Conservation (phyloP, 306 rosid genomes). For the Senna tora region DNA sequence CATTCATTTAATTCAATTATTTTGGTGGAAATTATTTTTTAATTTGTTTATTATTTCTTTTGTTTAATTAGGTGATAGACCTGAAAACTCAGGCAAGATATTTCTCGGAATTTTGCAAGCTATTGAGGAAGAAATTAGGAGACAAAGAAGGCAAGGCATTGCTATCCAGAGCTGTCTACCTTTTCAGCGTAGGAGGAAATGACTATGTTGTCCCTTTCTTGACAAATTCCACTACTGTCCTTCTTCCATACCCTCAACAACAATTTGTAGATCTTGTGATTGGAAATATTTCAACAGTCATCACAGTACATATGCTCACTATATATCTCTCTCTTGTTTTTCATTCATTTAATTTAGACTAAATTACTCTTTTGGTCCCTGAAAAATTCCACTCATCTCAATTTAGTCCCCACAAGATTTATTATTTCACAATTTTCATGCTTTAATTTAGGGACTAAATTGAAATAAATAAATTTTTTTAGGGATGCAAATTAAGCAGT, state of each 20-base stretch:
- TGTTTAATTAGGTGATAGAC: conserved; percentile 53
- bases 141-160: background rate
- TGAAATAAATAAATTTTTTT: no score
- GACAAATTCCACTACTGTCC: background rate
- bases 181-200: conserved; percentile 41
- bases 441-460: no score
- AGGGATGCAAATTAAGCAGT: no score
- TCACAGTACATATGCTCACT: conserved; percentile 34
- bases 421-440: no score
- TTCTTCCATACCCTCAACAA: conserved; percentile 31
- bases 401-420: no score
- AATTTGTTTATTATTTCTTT: no score
- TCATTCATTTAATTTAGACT: background rate
- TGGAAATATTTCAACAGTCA: conserved; percentile 43
- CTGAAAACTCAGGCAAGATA: conserved; percentile 45
- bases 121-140: conserved; percentile 42
- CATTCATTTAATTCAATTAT: no score
- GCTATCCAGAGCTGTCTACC: background rate
- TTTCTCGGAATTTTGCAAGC: conserved; percentile 41
- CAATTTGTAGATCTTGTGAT: conserved; percentile 46
- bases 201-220: conserved; percentile 40
- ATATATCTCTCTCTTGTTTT: background rate
- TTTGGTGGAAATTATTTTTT: no score
- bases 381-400: no score
- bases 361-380: no score